Conservation (phyloP, 805 yeast species). For the Kodamaea leandrae region DNA sequence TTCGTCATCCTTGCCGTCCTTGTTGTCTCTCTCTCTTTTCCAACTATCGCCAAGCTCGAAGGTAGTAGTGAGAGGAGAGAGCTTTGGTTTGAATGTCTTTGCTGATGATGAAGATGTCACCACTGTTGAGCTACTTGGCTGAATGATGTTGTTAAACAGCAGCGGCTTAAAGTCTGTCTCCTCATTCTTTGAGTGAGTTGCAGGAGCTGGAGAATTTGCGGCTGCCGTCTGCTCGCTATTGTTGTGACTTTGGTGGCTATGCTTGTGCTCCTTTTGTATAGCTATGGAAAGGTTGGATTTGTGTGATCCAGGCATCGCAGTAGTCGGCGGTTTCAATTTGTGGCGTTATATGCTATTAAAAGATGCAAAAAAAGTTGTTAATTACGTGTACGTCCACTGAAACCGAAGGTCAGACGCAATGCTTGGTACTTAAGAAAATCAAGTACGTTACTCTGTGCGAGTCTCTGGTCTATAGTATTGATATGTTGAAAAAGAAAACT, state of each 20-base stretch:
- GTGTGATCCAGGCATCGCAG: slow-evolving; percentile 22
- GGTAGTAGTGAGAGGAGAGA: slow-evolving; percentile 37
- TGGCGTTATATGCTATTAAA: neutral
- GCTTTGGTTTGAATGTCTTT: slow-evolving; percentile 34
- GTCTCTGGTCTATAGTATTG: neutral
- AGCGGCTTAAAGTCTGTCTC: slow-evolving; percentile 13
- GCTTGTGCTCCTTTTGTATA: slow-evolving; percentile 38
- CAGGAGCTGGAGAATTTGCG: slow-evolving; percentile 14
- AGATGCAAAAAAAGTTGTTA: neutral
- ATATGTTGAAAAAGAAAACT: neutral
- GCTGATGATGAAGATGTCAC: slow-evolving; percentile 32
- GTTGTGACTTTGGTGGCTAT: neutral
- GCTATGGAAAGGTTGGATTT: slow-evolving; percentile 45
- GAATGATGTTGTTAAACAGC: slow-evolving; percentile 18
- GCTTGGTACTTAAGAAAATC: neutral
- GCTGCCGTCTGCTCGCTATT: slow-evolving; percentile 22
- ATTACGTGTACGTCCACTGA: neutral
- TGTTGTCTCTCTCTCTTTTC: slow-evolving; percentile 8
- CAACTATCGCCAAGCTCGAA: slow-evolving; percentile 21
- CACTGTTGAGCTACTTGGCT: slow-evolving; percentile 30
- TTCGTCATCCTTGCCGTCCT: slow-evolving; percentile 10
- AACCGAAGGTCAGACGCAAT: neutral
- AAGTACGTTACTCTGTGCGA: neutral
- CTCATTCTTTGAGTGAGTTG: slow-evolving; percentile 15
- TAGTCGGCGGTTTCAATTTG: neutral